Base-by-base conservation (phyloP, 768 basidiomycete species). In the Suillus decipiens region DNA sequence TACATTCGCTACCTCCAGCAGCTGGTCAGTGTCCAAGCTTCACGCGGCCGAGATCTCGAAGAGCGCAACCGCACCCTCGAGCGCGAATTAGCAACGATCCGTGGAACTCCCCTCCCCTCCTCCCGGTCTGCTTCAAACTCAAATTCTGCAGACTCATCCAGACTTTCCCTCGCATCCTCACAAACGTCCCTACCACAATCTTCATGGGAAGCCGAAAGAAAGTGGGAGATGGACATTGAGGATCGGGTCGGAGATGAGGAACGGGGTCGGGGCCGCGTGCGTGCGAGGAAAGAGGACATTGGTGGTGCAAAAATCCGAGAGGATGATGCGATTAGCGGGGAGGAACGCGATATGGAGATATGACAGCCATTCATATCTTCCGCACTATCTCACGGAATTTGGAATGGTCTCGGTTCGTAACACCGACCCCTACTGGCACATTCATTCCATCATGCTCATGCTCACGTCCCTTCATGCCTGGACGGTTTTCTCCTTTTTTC, bases 1-100 rank as follows among this genome's bases (percentile, higher is more conserved):
- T 82, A 82, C 59, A 82, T 82, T 61, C 84, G 92, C 62, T 94
- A 93, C 74, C 84, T 95, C 12, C 93, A 95, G 72, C 92, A 94
- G 67, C 87, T 95, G 59, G 92, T 95, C 11, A 85, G 83, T 3
- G 89, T 87, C 0, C 93, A 94, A 69, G 90, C 90, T 5, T 84
- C 83, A 48, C 81, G 92, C 11, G 93, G 92, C 72, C 79, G 89
- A 45, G 91, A 93, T 69, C 80, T 95, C 56, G 93, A 95, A 73
- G 82, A 83, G 58, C 86, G 89, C 75, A 82, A 93, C 42, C 82
- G 83, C 51, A 72, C 65, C 51, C 39, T 77, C 60, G 75, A 77
- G 55, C 50, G 63, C n/a, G 74, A 77, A 48, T 9, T 75, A 58
- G 70, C 55, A 67, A 71, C 45, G 60, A 60, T 64, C 59, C 71